Conservation (phyloP, 768 basidiomycete genomes). For the Macrolepiota fuliginosa region DNA sequence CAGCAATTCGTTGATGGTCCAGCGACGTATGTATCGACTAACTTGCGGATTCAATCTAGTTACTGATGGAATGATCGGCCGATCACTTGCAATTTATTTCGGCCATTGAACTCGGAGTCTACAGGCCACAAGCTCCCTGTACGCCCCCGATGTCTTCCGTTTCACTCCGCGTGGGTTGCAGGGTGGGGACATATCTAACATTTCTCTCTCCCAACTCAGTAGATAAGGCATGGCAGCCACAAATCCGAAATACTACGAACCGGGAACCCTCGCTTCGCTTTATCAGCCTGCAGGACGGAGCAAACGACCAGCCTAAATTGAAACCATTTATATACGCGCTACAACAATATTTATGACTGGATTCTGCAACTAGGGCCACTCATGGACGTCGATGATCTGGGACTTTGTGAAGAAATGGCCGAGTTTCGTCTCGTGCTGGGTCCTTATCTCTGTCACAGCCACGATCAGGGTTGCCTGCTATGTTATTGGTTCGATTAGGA, state of each 20-base stretch:
- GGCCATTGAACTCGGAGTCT: neutral
- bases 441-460: constrained; percentile 12
- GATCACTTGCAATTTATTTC: neutral
- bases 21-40: neutral
- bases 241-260: neutral
- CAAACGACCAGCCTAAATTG: neutral
- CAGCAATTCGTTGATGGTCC: neutral
- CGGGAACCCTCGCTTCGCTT: neutral
- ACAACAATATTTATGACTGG: no score
- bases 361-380: no score
- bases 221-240: neutral
- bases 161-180: neutral
- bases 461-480: neutral
- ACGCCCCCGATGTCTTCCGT: neutral
- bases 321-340: no score
- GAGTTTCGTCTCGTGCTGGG: neutral
- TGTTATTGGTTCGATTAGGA: constrained; percentile 12
- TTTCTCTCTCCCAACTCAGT: neutral
- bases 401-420: neutral
- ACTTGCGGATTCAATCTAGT: neutral
- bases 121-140: no score
- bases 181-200: neutral
- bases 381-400: neutral
- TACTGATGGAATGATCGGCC: constrained; percentile 13
- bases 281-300: neutral